Conservation (phyloP, 306 rosid genomes). For the Quercus glauca region DNA sequence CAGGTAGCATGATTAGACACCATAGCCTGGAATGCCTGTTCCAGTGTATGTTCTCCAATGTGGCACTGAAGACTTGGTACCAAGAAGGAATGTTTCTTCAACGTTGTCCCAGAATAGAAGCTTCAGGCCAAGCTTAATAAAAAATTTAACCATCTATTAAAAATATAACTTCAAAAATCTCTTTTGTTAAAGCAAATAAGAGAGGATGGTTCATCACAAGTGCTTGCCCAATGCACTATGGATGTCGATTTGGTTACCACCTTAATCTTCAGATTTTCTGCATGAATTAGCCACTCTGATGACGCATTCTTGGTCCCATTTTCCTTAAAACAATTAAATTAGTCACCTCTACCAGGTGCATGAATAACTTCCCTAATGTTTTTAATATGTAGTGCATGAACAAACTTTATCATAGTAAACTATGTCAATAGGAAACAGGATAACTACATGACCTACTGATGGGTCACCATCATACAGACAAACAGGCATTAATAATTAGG, state of each 20-base stretch:
- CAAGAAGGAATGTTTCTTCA: not conserved
- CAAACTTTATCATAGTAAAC: not conserved
- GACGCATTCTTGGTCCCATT: not conserved
- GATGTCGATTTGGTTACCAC: not conserved
- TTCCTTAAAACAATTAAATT: not conserved
- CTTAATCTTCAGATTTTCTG: not conserved
- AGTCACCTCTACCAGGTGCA: not conserved
- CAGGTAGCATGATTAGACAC: not conserved
- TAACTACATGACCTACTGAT: not conserved
- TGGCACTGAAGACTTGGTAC: not conserved
- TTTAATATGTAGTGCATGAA: not conserved
- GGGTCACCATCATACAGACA: not conserved
- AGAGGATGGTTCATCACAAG: not conserved
- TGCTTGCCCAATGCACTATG: not conserved
- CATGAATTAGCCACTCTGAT: not conserved
- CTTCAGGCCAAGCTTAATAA: not conserved
- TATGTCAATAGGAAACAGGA: not conserved
- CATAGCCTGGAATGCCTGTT: not conserved
- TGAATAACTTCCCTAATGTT: not conserved
- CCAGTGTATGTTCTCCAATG: too few relatives aligned
- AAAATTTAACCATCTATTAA: not conserved
- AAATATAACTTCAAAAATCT: not conserved
- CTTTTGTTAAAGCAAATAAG: not conserved
- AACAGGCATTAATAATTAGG: not conserved
- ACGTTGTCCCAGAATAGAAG: not conserved